Conservation (phyloP, 1,139 yeast genomes). For the Cylindricascospora bacillispora region DNA sequence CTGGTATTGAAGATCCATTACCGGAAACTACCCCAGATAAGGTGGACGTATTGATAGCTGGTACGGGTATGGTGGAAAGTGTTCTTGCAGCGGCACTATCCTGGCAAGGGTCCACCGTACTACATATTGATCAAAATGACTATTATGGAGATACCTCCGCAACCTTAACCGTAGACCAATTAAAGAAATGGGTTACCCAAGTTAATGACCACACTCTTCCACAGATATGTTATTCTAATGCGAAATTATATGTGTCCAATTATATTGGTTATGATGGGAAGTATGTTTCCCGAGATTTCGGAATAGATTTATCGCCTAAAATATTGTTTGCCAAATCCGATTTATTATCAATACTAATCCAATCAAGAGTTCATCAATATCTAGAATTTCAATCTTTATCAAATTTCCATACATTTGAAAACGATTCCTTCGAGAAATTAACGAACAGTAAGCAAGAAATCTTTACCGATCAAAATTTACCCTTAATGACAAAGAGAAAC, state of each 20-base stretch:
- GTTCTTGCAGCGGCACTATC: slow-evolving; percentile 87
- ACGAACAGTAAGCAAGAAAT: slow-evolving; percentile 83
- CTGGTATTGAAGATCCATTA: slow-evolving; percentile 62
- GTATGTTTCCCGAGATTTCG: slow-evolving; percentile 51
- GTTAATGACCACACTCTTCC: slow-evolving; percentile 30
- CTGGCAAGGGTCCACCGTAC: slow-evolving; percentile 89
- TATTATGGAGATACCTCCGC: slow-evolving; percentile 86
- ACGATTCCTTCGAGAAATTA: slow-evolving; percentile 77
- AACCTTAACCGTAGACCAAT: slow-evolving; percentile 73
- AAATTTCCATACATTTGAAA: slow-evolving; percentile 82
- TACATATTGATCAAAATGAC: slow-evolving; percentile 73
- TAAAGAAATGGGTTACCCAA: slow-evolving; percentile 65
- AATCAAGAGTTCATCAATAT: slow-evolving; percentile 80
- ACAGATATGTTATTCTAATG: slow-evolving; percentile 41
- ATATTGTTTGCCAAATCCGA: slow-evolving; percentile 82
- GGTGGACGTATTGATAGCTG: slow-evolving; percentile 80
- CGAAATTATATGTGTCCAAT: slow-evolving; percentile 60
- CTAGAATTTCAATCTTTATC: slow-evolving; percentile 84
- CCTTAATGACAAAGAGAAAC: slow-evolving; percentile 65
- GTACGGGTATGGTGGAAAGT: slow-evolving; percentile 85
- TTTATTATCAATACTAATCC: slow-evolving; percentile 60
- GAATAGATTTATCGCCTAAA: slow-evolving; percentile 83
- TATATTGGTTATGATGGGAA: slow-evolving; percentile 27
- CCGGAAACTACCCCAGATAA: slow-evolving; percentile 40
- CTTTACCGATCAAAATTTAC: slow-evolving; percentile 75